Percentiles rank a stretch among this genome's conserved stretches.
These are phyloP conservation scores for Heliamphora exappendiculata DNA, from an alignment of 148 eudicot species.

Conservation along the genomic window DNA sequence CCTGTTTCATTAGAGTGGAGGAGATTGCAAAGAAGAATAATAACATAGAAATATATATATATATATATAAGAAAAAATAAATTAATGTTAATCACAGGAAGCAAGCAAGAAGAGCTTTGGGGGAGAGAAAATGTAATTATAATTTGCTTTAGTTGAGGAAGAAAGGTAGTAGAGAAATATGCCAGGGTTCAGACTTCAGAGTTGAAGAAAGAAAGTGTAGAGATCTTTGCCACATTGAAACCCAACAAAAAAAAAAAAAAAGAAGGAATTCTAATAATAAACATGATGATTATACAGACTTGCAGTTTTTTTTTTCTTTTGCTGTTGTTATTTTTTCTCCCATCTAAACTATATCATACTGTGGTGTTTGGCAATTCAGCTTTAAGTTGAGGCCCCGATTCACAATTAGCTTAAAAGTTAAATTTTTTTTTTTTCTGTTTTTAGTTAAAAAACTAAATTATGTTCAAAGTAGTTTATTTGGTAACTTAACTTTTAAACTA, in stretches of 20 bases:
- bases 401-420: no score
- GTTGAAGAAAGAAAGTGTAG: background rate
- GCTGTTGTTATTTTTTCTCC: background rate
- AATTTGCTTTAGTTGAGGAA: slow-evolving; percentile 5
- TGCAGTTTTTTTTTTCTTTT: background rate
- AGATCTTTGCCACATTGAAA: slow-evolving; percentile 15
- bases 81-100: background rate
- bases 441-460: no score
- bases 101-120: slow-evolving; percentile 17
- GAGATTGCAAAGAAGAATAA: slow-evolving; percentile 6
- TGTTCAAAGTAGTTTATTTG: no score
- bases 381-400: no score
- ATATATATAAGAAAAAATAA: slow-evolving; percentile 3
- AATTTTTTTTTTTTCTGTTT: no score
- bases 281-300: background rate
- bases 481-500: no score
- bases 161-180: slow-evolving; percentile 9
- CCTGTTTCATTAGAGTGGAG: background rate
- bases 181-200: slow-evolving; percentile 10
- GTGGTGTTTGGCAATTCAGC: no score
- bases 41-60: background rate
- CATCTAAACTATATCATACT: background rate
- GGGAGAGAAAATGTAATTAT: slow-evolving; percentile 16
- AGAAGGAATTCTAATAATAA: background rate
- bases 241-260: no score